Evolutionary conservation across 148 eudicot genomes (phyloP), one percentile per base, ranked within the genome.

Genomic region (Cornus controversa): DNA sequence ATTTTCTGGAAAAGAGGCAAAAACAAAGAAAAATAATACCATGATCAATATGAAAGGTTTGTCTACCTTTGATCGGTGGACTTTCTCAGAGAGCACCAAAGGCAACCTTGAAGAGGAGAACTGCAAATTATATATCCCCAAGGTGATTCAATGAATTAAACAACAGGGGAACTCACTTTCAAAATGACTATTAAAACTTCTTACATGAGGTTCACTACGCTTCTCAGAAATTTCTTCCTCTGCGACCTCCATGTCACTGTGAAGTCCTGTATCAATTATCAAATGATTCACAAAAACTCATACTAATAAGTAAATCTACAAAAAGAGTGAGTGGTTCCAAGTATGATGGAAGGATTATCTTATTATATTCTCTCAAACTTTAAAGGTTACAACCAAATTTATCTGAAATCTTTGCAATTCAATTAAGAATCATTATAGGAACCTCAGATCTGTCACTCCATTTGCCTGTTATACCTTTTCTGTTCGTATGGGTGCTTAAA

Each of bases 51-150:
- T 34, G 42, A 68, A 29, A 77, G 65, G 53, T 23, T 40, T 5
- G 71, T 53, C 10, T 85, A 96, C 98, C 98, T 93, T 93, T 76
- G 91, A 69, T 68, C 93, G 92, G 69, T 85, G 86, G 76, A 91
- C 93, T 86, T 93, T 93, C 73, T 96, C 99, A 36, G 98, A 85
- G 75, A 96, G 87, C 68, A 93, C 71, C 90, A 96, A 82, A 80
- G 98, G 91, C 82, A 93, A 63, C 73, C 85, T 87, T 72, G 97
- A 88, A 73, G 94, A 90, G 75, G 89, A 87, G 53, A 82, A 90
- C 99, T 93, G 89, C 85, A 88, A 81, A 72, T 66, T 53, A 37
- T 10, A 65, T 18, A 73, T 37, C 36, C 11, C 29, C 31, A 79
- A 36, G 67, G 81, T 76, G 31, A 76, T 72, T 68, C n/a, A 60